These are phyloP conservation scores for Solanum neorickii DNA, from an alignment of 257 asterid genomes.

Conservation along the genomic window DNA sequence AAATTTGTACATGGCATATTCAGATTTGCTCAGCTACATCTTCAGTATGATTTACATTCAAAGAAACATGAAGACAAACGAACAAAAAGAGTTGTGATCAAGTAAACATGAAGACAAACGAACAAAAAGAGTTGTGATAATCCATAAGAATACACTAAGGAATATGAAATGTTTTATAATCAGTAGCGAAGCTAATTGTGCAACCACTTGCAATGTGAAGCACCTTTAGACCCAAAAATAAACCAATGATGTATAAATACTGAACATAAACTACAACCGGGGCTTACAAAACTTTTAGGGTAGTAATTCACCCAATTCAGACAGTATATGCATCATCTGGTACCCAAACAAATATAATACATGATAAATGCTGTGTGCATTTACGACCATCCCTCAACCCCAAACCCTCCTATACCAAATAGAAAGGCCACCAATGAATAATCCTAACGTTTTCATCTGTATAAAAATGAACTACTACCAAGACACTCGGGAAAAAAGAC, in stretches of 20 bases:
- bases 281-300: neutral
- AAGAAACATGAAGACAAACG: neutral
- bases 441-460: neutral
- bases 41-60: neutral
- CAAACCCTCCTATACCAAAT: neutral
- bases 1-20: neutral
- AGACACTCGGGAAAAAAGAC: neutral
- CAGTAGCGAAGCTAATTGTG: neutral
- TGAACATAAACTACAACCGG: neutral
- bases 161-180: constrained; percentile 10
- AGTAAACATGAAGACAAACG: neutral
- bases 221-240: constrained; percentile 3
- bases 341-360: neutral
- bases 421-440: neutral
- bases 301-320: neutral
- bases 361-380: neutral
- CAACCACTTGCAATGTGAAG: neutral
- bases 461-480: neutral
- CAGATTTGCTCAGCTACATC: neutral
- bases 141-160: neutral
- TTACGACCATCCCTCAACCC: neutral
- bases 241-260: constrained; percentile 8
- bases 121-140: neutral
- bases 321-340: neutral
- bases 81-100: neutral